Evolutionary conservation across 768 basidiomycete species (phyloP).

Genomic region (Agaricus blazei): DNA sequence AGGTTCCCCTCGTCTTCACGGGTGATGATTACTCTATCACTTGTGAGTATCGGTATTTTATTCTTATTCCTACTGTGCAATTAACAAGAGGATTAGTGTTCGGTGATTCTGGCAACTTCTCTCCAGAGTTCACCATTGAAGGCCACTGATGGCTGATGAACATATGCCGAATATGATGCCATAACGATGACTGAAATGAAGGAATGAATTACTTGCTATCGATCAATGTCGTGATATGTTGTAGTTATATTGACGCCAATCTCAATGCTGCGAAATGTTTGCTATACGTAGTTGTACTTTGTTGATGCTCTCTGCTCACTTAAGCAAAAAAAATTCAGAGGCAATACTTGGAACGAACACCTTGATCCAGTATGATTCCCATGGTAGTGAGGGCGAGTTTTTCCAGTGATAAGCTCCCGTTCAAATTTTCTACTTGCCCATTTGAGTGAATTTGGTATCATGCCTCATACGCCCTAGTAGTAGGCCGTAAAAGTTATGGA

Average conservation of each 20-base stretch:
- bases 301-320: background rate
- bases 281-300: background rate
- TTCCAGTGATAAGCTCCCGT: too few relatives aligned
- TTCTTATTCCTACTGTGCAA: background rate
- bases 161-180: background rate
- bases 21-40: slow-evolving; percentile 31
- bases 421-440: too few relatives aligned
- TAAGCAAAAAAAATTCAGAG: background rate
- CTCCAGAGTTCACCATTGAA: background rate
- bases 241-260: too few relatives aligned
- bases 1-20: slow-evolving; percentile 28
- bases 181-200: background rate
- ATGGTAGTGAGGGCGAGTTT: too few relatives aligned
- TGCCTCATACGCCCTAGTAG: too few relatives aligned
- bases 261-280: background rate
- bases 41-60: slow-evolving; percentile 25
- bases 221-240: too few relatives aligned
- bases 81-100: slow-evolving; percentile 18
- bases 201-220: too few relatives aligned
- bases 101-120: slow-evolving; percentile 27
- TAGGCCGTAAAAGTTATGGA: too few relatives aligned
- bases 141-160: background rate
- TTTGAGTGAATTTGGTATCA: too few relatives aligned
- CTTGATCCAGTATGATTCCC: too few relatives aligned
- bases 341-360: background rate